Evolutionary conservation across 2,329 filamentous ascomycete genomes (phyloP).

Genomic region (Fusarium gaditjirri): DNA sequence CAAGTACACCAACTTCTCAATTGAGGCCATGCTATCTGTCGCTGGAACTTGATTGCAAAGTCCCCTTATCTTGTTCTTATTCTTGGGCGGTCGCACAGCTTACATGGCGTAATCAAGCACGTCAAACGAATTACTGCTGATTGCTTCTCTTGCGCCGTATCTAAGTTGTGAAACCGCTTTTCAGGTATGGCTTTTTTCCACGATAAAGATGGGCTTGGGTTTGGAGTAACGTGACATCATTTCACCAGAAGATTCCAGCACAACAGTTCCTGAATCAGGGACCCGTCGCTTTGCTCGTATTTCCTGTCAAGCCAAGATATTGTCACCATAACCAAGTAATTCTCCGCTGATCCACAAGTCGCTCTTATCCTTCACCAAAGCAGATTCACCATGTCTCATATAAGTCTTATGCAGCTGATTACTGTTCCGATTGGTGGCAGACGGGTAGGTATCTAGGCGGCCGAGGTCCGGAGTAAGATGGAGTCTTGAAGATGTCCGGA

Average conservation of each 20-base stretch:
- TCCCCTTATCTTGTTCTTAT: not conserved
- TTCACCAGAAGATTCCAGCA: not conserved
- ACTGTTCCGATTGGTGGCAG: not conserved
- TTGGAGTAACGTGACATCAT: not conserved
- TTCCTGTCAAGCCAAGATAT: not conserved
- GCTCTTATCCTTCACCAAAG: not conserved
- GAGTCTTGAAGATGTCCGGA: not conserved
- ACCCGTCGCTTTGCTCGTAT: not conserved
- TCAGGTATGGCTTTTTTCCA: not conserved
- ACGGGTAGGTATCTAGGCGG: not conserved
- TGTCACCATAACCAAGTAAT: not conserved
- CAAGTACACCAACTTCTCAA: not conserved
- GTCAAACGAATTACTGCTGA: not conserved
- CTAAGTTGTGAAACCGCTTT: not conserved
- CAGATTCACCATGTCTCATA: not conserved
- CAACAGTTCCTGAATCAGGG: not conserved
- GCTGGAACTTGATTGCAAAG: not conserved
- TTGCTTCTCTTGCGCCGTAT: not conserved
- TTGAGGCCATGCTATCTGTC: not conserved
- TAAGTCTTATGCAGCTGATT: not conserved
- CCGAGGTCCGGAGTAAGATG: slow-evolving; percentile 4
- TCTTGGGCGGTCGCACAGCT: not conserved
- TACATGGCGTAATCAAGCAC: not conserved
- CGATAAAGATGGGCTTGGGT: not conserved
- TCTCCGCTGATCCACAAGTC: not conserved